phyloP scores from a whole-genome alignment of 805 yeast genomes.

The Myxozyma monticola region DNA sequence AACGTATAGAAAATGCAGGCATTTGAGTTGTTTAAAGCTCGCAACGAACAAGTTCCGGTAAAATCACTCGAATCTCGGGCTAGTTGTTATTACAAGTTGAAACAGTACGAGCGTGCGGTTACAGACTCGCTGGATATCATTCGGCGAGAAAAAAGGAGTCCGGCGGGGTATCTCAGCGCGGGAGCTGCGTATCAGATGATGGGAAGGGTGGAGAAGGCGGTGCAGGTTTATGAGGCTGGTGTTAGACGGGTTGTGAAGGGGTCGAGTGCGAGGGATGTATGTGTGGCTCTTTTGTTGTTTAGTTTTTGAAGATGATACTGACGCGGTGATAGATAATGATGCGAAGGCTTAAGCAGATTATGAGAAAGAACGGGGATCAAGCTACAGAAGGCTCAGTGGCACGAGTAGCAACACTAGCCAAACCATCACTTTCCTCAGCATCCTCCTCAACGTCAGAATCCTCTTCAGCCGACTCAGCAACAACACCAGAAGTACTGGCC shows the following conservation, averaged over 20 bases:
- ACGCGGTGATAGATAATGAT: neutral
- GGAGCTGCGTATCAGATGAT: conserved; percentile 9
- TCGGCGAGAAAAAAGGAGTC: neutral
- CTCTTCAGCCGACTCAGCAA: no score
- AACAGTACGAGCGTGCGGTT: conserved; percentile 6
- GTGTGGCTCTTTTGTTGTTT: neutral
- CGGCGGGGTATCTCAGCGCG: conserved; percentile 20
- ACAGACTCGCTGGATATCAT: conserved; percentile 8
- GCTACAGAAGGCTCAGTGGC: no score
- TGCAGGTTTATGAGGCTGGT: conserved; percentile 5
- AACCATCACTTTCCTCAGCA: no score
- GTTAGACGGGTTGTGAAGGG: neutral
- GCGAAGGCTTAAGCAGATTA: no score
- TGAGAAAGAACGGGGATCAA: no score
- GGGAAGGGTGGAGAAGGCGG: conserved; percentile 5
- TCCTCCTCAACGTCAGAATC: no score
- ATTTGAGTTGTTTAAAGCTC: neutral
- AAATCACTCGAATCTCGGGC: conserved; percentile 15
- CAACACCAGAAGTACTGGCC: no score
- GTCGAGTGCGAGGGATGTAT: neutral
- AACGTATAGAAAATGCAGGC: no score
- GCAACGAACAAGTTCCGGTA: neutral
- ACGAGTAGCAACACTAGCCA: no score
- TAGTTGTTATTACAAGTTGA: conserved; percentile 10
- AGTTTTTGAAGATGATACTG: no score